Evolutionary conservation across 352 stramenopile species (phyloP), one percentile per base, ranked within the genome.

Genomic region (Hyaloperonospora arabidopsidis): DNA sequence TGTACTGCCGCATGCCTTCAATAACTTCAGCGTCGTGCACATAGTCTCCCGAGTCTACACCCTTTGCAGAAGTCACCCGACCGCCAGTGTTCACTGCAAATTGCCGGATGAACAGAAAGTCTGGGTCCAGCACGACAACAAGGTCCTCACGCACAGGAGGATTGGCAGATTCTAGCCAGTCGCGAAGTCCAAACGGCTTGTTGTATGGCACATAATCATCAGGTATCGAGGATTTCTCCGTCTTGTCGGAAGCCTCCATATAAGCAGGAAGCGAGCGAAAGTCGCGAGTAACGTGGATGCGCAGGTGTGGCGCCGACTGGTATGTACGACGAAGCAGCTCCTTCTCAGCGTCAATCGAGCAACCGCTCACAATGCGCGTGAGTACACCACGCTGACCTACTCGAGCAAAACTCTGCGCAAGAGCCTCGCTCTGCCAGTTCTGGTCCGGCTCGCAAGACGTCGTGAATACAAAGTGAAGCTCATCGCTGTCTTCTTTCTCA

Each of bases 381-480:
- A 93, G 59, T 0, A 65, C 63, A 7, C 83, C 80, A 21, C 60
- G 65, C 45, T 93, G 83, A 15, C 68, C 45, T 12, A 86, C 75
- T 40, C 66, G 65, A 4, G 62, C 68, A 50, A 91, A 90, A 39
- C 67, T 87, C 35, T 84, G 65, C 3, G 73, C 69, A 43, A 93
- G 59, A 18, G 86, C 61, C 29, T 91, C 74, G 21, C 76, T 87
- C 52, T 88, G 76, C 83, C 80, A 90, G 51, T 93, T 54, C 35
- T 88, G 71, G 21, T 76, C 63, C 0, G 70, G 52, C 18, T 78
- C 66, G 44, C 83, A 93, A 0, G 74, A 76, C 12, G 78, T 86
- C 3, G 69, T 73, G 52, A 88, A 89, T 0, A 91, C 83, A 45
- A 91, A 90, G 48, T 93, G 78, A 15, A 89, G 38, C 13, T 87